Evolutionary conservation across 306 rosid genomes (phyloP).

Genomic region (Inga oerstediana): DNA sequence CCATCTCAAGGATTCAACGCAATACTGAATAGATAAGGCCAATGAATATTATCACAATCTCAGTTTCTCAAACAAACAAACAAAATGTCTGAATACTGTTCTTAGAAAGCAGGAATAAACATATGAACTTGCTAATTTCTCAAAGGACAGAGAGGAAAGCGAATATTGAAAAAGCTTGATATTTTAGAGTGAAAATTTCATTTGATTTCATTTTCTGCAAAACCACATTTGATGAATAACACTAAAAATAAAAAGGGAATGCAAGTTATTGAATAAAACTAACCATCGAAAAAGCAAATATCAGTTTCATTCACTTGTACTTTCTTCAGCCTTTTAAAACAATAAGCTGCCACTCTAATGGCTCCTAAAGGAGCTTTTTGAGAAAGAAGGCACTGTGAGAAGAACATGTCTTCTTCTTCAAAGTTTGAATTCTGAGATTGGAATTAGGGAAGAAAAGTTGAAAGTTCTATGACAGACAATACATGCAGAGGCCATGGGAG

Average conservation of each 20-base stretch:
- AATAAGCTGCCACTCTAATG: slow-evolving; percentile 69
- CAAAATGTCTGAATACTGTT: neutral
- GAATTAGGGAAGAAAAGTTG: neutral
- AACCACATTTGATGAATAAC: neutral
- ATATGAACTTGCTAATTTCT: neutral
- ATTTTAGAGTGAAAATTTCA: neutral
- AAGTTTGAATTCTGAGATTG: neutral
- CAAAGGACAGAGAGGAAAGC: neutral
- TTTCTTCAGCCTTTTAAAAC: slow-evolving; percentile 60
- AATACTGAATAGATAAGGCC: neutral
- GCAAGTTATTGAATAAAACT: slow-evolving; percentile 8
- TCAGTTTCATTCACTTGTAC: slow-evolving; percentile 52
- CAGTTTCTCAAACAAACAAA: neutral
- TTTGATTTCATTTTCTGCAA: neutral
- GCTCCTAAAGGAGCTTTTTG: slow-evolving; percentile 51
- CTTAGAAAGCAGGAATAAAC: neutral
- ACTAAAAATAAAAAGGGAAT: neutral
- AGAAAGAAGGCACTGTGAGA: slow-evolving; percentile 48
- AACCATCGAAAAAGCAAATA: slow-evolving; percentile 60
- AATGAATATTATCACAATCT: neutral
- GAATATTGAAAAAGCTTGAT: neutral
- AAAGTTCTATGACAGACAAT: neutral
- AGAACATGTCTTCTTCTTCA: slow-evolving; percentile 33
- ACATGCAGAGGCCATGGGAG: neutral
- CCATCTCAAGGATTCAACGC: neutral